phyloP scores from a whole-genome alignment of 192 early-diverging fungal genomes.

The Diversispora eburnea region DNA sequence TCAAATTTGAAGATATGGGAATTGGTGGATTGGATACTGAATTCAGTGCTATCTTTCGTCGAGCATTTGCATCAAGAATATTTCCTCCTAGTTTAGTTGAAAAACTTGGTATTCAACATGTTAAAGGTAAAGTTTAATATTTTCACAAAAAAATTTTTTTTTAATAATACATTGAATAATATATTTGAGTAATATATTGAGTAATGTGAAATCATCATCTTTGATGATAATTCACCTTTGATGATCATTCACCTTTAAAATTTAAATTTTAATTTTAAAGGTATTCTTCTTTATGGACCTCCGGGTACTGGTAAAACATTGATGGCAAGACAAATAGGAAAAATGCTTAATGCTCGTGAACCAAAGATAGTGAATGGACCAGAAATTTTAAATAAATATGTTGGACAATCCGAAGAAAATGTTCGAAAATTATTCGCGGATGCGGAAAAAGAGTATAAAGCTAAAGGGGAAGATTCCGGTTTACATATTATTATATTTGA shows the following conservation, averaged over 20 bases:
- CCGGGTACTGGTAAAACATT: slow-evolving; percentile 98
- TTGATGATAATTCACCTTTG: not conserved
- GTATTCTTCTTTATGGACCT: slow-evolving; percentile 85
- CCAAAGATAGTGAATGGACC: slow-evolving; percentile 96
- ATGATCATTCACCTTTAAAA: not conserved
- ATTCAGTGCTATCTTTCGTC: slow-evolving; percentile 90
- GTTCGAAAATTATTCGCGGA: slow-evolving; percentile 93
- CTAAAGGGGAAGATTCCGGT: slow-evolving; percentile 81
- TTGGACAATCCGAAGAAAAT: slow-evolving; percentile 96
- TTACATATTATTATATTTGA: slow-evolving; percentile 99
- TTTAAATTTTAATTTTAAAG: not conserved
- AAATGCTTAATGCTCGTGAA: slow-evolving; percentile 94
- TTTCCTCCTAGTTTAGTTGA: slow-evolving; percentile 91
- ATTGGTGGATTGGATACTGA: slow-evolving; percentile 96
- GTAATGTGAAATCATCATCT: not conserved
- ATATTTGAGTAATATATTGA: not conserved
- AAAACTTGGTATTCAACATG: slow-evolving; percentile 95
- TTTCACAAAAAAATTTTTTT: too few species aligned
- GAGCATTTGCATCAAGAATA: slow-evolving; percentile 96
- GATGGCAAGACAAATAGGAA: slow-evolving; percentile 97
- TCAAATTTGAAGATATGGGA: slow-evolving; percentile 96
- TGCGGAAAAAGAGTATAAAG: slow-evolving; percentile 94
- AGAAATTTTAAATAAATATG: slow-evolving; percentile 94
- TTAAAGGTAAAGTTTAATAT: slow-evolving; percentile 60
- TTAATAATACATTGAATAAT: too few species aligned